Base-by-base conservation (phyloP, 192 early-diverging fungal genomes). In the Backusella luteola region DNA sequence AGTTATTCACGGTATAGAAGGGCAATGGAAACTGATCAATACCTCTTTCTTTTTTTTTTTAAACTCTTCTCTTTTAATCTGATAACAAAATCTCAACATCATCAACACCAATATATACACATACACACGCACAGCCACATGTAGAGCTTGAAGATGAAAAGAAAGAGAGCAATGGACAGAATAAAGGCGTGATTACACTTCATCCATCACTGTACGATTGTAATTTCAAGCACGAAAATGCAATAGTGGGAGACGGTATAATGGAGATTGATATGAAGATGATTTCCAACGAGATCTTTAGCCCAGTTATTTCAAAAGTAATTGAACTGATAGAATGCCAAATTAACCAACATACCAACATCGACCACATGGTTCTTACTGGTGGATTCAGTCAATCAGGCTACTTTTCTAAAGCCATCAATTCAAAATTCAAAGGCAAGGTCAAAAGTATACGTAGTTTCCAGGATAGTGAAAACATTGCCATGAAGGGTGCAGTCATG, bases 261-360 rank as follows among this genome's bases (percentile, higher is more conserved):
- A 63, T 63, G 56, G 56, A 63, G 26, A 63, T 63, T 63, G 56
- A 63, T n/a, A 63, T 63, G 56, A 63, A 63, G 23, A 29, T 63
- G 0, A 63, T 63, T 29, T 63, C 56, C 9, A 63, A 1, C 7
- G 4, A 26, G 4, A 63, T 63, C 8, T 63, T 63, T 63, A 63
- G n/a, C 0, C 56, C 56, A 29, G 21, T 63, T 14, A 12, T 63
- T 63, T 8, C 8, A 1, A 6, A 63, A 63, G 21, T 63, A 0
- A 12, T 63, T 14, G 23, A 63, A 29, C 23, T 14, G 2, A 26
- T 63, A 12, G 11, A 63, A 2, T 11, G 7, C 23, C 56, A 63
- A 12, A 11, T 63, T n/a, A 12, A 12, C 56, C 3, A 12, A 63
- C 29, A 63, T 29, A 0, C 21, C 11, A 63, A 12, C 1, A 9